These are phyloP conservation scores for Colletotrichum sp. DNA, from an alignment of 2,329 filamentous ascomycete species.

Conservation along the genomic window DNA sequence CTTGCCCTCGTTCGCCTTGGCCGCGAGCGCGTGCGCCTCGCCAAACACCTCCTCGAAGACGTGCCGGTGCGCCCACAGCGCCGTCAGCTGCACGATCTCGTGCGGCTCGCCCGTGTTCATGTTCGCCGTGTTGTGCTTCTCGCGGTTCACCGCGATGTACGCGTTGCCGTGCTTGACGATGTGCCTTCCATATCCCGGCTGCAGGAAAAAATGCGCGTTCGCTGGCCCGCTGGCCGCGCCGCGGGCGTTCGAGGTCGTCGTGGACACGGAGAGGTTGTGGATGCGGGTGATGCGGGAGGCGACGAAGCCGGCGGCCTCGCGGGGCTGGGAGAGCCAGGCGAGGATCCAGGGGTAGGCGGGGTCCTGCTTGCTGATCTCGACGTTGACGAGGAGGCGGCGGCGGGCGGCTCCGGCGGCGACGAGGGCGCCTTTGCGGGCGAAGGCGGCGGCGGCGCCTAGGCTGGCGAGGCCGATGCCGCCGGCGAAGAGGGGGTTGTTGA, in stretches of 20 bases:
- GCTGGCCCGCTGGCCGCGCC: slow-evolving; percentile 59
- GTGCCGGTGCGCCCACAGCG: slow-evolving; percentile 85
- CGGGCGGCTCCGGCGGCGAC: slow-evolving; percentile 76
- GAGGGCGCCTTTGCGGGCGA: slow-evolving; percentile 79
- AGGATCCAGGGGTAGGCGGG: slow-evolving; percentile 93
- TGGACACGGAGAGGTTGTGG: slow-evolving; percentile 64
- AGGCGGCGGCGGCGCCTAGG: slow-evolving; percentile 80
- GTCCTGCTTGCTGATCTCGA: slow-evolving; percentile 95
- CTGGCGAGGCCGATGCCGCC: slow-evolving; percentile 90
- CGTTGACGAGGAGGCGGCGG: slow-evolving; percentile 87
- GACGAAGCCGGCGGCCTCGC: slow-evolving; percentile 66
- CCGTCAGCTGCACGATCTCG: slow-evolving; percentile 91
- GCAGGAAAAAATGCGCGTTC: slow-evolving; percentile 82
- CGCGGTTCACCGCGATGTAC: slow-evolving; percentile 85
- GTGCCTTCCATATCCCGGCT: slow-evolving; percentile 90
- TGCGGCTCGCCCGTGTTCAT: slow-evolving; percentile 86
- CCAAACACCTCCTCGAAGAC: slow-evolving; percentile 90
- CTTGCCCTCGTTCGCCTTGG: slow-evolving; percentile 85
- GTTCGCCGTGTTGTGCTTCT: slow-evolving; percentile 85
- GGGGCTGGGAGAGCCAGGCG: slow-evolving; percentile 89
- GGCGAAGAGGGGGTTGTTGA: slow-evolving; percentile 68
- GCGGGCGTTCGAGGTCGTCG: slow-evolving; percentile 62
- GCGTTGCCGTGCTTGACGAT: slow-evolving; percentile 86
- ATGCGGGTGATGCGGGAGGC: slow-evolving; percentile 63
- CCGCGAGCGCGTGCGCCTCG: slow-evolving; percentile 83